phyloP scores from a whole-genome alignment of 75 land plant genomes.

The Larix kaempferi region DNA sequence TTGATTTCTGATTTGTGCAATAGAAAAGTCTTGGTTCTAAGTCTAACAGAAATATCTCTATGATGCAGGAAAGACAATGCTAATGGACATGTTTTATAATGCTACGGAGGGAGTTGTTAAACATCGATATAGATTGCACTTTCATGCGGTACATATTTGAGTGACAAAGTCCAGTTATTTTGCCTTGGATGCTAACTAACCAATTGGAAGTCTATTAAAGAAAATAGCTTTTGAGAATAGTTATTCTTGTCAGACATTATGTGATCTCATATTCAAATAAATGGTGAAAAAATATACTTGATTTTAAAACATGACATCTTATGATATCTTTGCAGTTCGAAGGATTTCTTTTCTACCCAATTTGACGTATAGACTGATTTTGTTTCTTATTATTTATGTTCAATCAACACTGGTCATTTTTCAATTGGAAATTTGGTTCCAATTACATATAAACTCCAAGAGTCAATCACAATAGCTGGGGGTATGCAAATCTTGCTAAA shows the following conservation, averaged over 20 bases:
- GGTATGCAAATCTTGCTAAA: too few species aligned
- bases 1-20: neutral
- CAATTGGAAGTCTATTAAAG: neutral
- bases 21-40: neutral
- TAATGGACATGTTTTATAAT: conserved; percentile 94
- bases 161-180: neutral
- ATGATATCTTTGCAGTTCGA: neutral
- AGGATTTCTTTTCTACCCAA: too few species aligned
- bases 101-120: conserved; percentile 79
- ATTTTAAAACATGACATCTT: neutral
- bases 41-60: conserved; percentile 4
- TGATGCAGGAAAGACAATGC: conserved; percentile 87
- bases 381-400: too few species aligned
- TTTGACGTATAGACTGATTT: too few species aligned
- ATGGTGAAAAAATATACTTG: neutral
- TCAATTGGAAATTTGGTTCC: neutral
- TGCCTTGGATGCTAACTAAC: neutral
- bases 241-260: neutral
- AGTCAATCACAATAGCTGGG: neutral
- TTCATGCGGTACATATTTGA: conserved; percentile 72
- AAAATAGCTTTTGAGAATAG: too few species aligned
- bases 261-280: neutral
- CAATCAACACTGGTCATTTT: neutral
- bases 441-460: neutral
- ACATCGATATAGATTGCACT: conserved; percentile 86